Conservation (phyloP, 2,329 filamentous ascomycete species). For the Aspergillus glaucus region DNA sequence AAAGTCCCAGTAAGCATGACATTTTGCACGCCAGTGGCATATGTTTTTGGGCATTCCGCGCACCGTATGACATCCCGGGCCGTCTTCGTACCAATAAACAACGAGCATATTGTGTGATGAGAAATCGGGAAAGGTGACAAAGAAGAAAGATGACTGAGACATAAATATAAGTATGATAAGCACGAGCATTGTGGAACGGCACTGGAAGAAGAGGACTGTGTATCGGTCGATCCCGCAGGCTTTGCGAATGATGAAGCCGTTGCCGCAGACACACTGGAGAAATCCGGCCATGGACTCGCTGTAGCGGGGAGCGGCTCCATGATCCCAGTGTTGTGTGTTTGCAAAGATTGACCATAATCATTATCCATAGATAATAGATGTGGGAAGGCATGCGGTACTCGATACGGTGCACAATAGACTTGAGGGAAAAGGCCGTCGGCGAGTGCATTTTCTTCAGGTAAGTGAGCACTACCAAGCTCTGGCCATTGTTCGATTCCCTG, state of each 20-base stretch:
- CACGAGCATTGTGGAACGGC: conserved; percentile 29
- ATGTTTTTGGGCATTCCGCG: conserved; percentile 34
- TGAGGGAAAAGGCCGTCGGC: conserved; percentile 24
- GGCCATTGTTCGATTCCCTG: conserved; percentile 15
- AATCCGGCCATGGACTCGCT: conserved; percentile 36
- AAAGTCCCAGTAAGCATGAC: conserved; percentile 42
- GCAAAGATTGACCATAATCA: conserved; percentile 20
- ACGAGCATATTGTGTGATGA: conserved; percentile 37
- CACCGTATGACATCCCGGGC: conserved; percentile 39
- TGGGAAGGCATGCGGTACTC: conserved; percentile 8
- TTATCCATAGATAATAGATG: conserved; percentile 18
- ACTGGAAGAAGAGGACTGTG: conserved; percentile 17
- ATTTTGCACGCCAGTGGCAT: conserved; percentile 39
- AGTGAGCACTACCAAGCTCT: conserved; percentile 15
- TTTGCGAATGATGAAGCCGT: conserved; percentile 21
- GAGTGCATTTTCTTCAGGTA: conserved; percentile 17
- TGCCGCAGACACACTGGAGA: conserved; percentile 30
- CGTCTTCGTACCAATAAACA: conserved; percentile 38
- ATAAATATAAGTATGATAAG: conserved; percentile 39
- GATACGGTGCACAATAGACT: conserved; percentile 14
- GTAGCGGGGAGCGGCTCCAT: conserved; percentile 22
- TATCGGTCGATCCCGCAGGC: conserved; percentile 15
- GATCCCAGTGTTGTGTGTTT: conserved; percentile 15
- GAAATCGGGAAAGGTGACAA: conserved; percentile 38
- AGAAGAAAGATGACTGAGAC: conserved; percentile 37